Percentiles rank a stretch among this genome's conserved stretches.
Conservation (phyloP, 805 yeast genomes). For the Zygosaccharomyces lentus region DNA sequence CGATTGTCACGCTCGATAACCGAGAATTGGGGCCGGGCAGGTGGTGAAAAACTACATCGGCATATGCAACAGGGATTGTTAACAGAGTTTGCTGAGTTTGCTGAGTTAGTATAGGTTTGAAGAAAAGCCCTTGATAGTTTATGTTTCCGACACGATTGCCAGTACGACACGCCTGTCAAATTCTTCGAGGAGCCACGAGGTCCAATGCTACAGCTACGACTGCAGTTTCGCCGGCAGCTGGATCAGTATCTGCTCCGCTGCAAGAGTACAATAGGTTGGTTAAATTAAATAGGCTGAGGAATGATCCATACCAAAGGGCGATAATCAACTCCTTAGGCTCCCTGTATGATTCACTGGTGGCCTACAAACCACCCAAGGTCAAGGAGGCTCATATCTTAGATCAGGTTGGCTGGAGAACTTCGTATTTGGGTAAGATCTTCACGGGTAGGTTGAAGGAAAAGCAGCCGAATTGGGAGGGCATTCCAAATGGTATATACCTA, state of each 20-base stretch:
- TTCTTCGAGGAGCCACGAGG: not conserved
- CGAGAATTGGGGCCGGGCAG: not conserved
- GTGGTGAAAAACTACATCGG: not conserved
- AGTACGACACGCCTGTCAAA: not conserved
- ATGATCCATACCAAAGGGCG: conserved; percentile 77
- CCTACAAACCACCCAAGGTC: conserved; percentile 61
- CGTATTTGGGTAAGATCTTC: conserved; percentile 24
- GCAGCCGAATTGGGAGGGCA: conserved; percentile 29
- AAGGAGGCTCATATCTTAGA: conserved; percentile 48
- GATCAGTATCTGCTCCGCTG: conserved; percentile 39
- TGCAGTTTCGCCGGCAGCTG: too few species aligned
- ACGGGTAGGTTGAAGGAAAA: conserved; percentile 14
- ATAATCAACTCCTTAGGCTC: conserved; percentile 59
- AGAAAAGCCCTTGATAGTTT: not conserved
- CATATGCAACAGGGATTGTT: not conserved
- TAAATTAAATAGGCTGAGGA: conserved; percentile 48
- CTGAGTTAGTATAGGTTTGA: not conserved
- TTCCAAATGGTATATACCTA: conserved; percentile 82
- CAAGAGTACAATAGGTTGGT: conserved; percentile 49
- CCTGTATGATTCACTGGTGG: conserved; percentile 50
- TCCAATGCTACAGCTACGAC: conserved; percentile 1
- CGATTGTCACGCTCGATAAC: conserved; percentile 3
- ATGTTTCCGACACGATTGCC: not conserved
- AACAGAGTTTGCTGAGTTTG: not conserved
- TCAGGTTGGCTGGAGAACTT: conserved; percentile 43